phyloP scores from a whole-genome alignment of 2,329 filamentous ascomycete species.

The Trichoderma atrobrunneum region DNA sequence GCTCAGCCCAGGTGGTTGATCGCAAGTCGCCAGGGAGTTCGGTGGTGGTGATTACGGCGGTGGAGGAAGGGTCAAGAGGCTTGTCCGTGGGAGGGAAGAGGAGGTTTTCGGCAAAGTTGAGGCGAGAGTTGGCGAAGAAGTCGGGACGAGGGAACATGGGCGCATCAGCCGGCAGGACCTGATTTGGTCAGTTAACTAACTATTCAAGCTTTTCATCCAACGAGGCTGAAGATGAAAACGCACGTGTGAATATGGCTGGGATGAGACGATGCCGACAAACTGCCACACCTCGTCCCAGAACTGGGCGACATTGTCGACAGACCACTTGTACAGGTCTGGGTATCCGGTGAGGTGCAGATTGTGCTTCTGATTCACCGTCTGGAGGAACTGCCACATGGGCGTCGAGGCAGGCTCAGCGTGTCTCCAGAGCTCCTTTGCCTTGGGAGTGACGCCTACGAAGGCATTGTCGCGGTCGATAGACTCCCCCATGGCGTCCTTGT shows the following conservation, averaged over 20 bases:
- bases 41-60: conserved; percentile 77
- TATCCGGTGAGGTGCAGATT: conserved; percentile 63
- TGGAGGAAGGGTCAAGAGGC: conserved; percentile 50
- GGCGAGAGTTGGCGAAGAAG: conserved; percentile 74
- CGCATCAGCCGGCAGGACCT: conserved; percentile 66
- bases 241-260: conserved; percentile 60
- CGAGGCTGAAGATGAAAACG: conserved; percentile 18
- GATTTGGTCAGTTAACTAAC: background rate
- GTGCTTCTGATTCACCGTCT: conserved; percentile 66
- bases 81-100: conserved; percentile 63
- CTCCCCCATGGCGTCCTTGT: conserved; percentile 12
- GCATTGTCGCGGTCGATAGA: background rate
- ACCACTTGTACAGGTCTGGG: conserved; percentile 79
- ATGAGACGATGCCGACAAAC: conserved; percentile 72
- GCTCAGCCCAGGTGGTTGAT: conserved; percentile 68
- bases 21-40: conserved; percentile 63
- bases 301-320: conserved; percentile 66
- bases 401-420: conserved; percentile 66
- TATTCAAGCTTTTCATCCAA: background rate
- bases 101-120: conserved; percentile 96
- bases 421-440: conserved; percentile 56
- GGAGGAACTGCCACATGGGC: conserved; percentile 69
- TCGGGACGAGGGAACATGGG: conserved; percentile 82
- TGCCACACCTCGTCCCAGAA: conserved; percentile 90
- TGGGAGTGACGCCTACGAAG: background rate